Evolutionary conservation across 1,139 yeast species (phyloP), one percentile per base, ranked within the genome.

Genomic region (Yamadazyma kanchanaburiensis): DNA sequence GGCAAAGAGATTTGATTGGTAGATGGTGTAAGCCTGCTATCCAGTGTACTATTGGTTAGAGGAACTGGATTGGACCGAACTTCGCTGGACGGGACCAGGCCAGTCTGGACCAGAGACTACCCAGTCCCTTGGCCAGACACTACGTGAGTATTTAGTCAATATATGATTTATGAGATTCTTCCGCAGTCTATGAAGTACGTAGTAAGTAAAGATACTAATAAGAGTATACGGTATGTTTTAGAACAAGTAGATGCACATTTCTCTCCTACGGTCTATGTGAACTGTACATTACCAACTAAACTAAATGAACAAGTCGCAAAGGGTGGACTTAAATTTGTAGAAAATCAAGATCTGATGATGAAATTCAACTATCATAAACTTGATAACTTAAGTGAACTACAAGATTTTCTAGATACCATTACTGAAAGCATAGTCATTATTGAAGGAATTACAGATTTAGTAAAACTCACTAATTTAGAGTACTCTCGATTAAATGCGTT

Each of bases 271-370:
- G 10, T 31, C 9, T 49, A 49, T 27, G 20, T 49, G 4, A 49
- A 49, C 27, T 37, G 46, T 16, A 40, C 48, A 2, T 33, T 46
- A 12, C 51, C 51, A 4, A 39, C 38, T 21, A 32, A 29, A 15
- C 30, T 50, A 8, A 41, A 33, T 23, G 20, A 39, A 16, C 15
- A 28, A 4, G 40, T 49, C 6, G 31, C 34, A 4, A 21, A 28
- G 9, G 31, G 31, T 7, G 23, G 29, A 7, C 36, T 35, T 15
- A 15, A 15, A n/a, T 38, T 46, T 25, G 27, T 37, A 16, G 9
- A 25, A 4, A 7, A 23, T 14, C 30, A 35, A 7, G 33, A 22
- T 20, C 30, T 28, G 7, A 35, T 47, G 47, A 36, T 35, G 30
- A 27, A 32, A 11, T 45, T 50, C 30, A 38, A 37, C 17, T 50